Base-by-base conservation (phyloP, 106 monocot species). In the Chionographis japonica region DNA sequence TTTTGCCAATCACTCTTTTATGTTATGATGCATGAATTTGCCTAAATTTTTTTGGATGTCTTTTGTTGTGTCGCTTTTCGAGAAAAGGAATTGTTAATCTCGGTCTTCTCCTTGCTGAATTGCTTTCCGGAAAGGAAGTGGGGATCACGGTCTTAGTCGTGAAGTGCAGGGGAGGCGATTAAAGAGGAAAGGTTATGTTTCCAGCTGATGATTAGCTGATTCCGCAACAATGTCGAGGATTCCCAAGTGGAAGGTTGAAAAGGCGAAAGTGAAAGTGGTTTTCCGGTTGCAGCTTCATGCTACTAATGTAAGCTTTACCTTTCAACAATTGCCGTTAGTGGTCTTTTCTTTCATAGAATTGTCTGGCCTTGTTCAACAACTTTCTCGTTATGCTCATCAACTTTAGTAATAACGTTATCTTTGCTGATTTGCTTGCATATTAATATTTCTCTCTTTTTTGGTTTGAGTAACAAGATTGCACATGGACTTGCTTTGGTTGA, bases 201-300 rank as follows among this genome's bases (percentile, higher is more conserved):
- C 66, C 66, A 50, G 41, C 63, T 67, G 77, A 63, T 67, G 52
- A 65, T 74, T 69, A 41, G 38, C 56, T 67, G 38, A 76, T 84
- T 76, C 37, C 12, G 75, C 65, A 72, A 73, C 57, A 83, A 99
- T 99, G 98, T 99, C 98, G 68, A 85, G 90, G 75, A 61, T 90
- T 75, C 90, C 90, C 6, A 99, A 90, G 77, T 99, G 93, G 98
- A 93, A 90, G 75, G 54, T 73, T 35, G 98, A 99, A 78, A 99
- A 99, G 83, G 68, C 78, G 8, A 99, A 98, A 86, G 85, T 93
- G 41, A 99, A 93, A 82, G 98, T 90, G 17, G 98, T 93, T 12
- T 99, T 99, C 65, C 75, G 98, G 58, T 79, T 99, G 2, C 98
- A 99, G 70, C 86, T 93, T 50, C 81, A 93, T 66, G 98, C 98